phyloP scores from a whole-genome alignment of 2,329 filamentous ascomycete species.

The Sporothrix schenckii region DNA sequence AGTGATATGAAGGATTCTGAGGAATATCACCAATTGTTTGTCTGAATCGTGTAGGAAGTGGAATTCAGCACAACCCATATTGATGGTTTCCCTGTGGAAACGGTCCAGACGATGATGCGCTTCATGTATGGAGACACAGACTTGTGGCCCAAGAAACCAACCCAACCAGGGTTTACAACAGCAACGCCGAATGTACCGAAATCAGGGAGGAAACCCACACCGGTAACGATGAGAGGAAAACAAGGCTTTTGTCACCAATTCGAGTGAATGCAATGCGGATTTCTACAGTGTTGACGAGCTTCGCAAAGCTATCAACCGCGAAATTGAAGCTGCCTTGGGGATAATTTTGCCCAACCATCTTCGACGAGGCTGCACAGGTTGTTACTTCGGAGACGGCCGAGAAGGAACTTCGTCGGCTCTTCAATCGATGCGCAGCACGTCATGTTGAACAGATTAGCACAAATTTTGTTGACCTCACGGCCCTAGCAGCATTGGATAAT shows the following conservation, averaged over 20 bases:
- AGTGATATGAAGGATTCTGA: no score
- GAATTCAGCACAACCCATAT: neutral
- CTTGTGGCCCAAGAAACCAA: neutral
- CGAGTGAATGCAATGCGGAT: neutral
- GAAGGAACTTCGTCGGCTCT: neutral
- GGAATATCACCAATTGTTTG: no score
- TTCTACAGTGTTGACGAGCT: neutral
- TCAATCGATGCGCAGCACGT: no score
- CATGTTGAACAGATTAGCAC: no score
- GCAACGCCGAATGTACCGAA: no score
- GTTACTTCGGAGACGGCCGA: neutral
- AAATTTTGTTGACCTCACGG: no score
- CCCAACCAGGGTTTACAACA: neutral
- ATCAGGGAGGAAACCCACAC: no score
- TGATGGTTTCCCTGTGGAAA: neutral
- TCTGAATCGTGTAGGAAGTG: neutral
- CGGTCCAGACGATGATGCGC: neutral
- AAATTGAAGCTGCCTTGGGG: neutral
- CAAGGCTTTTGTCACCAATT: neutral
- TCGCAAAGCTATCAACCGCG: neutral
- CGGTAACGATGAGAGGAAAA: no score
- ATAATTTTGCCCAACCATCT: neutral
- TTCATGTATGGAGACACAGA: neutral
- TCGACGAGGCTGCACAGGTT: neutral
- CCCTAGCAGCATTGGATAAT: no score